These are phyloP conservation scores for Chlamydomonas incerta DNA, from an alignment of 139 green algal genomes.

Conservation along the genomic window DNA sequence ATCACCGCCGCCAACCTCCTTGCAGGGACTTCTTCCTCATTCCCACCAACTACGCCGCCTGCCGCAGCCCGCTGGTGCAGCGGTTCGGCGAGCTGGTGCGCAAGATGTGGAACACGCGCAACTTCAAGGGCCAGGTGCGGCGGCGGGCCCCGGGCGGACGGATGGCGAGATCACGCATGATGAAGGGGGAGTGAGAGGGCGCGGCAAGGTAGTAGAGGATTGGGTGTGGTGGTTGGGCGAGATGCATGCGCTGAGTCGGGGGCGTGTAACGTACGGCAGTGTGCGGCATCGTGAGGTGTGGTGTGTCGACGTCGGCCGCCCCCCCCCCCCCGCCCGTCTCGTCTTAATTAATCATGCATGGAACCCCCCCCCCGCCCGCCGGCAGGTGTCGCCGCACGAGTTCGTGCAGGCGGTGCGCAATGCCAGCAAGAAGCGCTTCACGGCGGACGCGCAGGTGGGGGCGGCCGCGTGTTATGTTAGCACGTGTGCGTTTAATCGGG, in stretches of 20 bases:
- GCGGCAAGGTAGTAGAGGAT: no score
- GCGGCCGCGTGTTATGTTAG: no score
- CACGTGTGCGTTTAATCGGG: no score
- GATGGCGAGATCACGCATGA: no score
- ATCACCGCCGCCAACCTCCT: not conserved
- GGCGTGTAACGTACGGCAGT: no score
- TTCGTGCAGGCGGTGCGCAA: slow-evolving; percentile 95
- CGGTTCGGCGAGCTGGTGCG: slow-evolving; percentile 93
- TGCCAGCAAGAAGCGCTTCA: slow-evolving; percentile 88
- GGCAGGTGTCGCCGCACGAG: slow-evolving; percentile 92
- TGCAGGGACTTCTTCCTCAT: slow-evolving; percentile 93
- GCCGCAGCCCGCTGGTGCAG: slow-evolving; percentile 76
- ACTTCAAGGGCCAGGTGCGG: slow-evolving; percentile 96
- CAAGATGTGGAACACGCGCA: slow-evolving; percentile 96
- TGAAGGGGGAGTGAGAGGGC: no score
- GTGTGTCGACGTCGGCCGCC: no score
- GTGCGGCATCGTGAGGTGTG: no score
- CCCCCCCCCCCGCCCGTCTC: not conserved
- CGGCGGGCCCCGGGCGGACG: no score
- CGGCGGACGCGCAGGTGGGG: slow-evolving; percentile 79
- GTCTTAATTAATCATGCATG: no score
- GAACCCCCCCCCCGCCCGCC: not conserved
- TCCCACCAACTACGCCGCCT: slow-evolving; percentile 78
- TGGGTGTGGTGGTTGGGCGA: no score
- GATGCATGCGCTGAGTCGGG: no score